Evolutionary conservation across 257 asterid species (phyloP).

Genomic region (Salvia splendens): DNA sequence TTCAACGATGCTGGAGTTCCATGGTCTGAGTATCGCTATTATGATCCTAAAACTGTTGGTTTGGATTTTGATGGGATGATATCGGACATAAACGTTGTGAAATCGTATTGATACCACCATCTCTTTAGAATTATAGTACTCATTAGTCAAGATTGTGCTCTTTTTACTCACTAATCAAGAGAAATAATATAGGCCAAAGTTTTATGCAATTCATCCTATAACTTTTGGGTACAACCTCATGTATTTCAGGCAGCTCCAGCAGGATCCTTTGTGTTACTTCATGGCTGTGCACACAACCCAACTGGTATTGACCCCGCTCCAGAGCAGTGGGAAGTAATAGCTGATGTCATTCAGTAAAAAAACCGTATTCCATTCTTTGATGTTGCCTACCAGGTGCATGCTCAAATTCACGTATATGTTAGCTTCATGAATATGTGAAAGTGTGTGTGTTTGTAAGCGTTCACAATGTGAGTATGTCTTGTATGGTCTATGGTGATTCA

Average conservation of each 20-base stretch:
- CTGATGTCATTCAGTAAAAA: slow-evolving; percentile 90
- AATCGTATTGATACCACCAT: slow-evolving; percentile 19
- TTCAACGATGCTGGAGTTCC: slow-evolving; percentile 92
- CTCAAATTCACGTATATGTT: slow-evolving; percentile 19
- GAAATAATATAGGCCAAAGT: slow-evolving; percentile 4
- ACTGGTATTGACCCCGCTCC: slow-evolving; percentile 97
- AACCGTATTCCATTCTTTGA: slow-evolving; percentile 92
- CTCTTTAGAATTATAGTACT: slow-evolving; percentile 13
- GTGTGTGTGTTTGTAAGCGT: neutral
- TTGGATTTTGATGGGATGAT: slow-evolving; percentile 96
- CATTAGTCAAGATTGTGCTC: slow-evolving; percentile 1
- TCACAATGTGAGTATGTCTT: neutral
- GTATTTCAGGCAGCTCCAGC: slow-evolving; percentile 78
- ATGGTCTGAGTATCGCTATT: slow-evolving; percentile 94
- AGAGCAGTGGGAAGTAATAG: slow-evolving; percentile 86
- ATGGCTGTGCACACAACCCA: slow-evolving; percentile 98
- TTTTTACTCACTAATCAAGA: slow-evolving; percentile 7
- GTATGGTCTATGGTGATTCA: slow-evolving; percentile 1
- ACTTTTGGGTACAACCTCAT: slow-evolving; percentile 22
- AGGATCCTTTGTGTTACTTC: slow-evolving; percentile 92
- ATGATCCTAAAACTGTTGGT: slow-evolving; percentile 92
- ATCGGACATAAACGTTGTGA: slow-evolving; percentile 85
- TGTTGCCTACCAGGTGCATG: slow-evolving; percentile 93
- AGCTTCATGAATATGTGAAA: neutral
- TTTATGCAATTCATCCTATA: slow-evolving; percentile 7